Percentiles rank a stretch among this genome's conserved stretches.
Conservation (phyloP, 768 basidiomycete genomes). For the Psilocybe tampanensis region DNA sequence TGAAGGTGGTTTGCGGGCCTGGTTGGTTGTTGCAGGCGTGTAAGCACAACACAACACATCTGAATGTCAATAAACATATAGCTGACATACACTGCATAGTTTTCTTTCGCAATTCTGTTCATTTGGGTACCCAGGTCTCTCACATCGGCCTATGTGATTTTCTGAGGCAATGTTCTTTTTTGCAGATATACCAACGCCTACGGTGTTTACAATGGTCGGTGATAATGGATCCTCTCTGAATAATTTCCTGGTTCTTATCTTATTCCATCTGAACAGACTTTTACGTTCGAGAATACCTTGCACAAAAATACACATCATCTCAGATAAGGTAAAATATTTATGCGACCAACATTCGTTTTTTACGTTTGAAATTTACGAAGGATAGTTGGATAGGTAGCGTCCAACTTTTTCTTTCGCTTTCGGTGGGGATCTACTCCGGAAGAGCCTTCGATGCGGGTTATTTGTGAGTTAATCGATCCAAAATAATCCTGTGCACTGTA, state of each 20-base stretch:
- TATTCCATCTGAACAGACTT: slow-evolving; percentile 23
- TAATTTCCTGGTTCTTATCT: slow-evolving; percentile 13
- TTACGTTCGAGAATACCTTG: slow-evolving; percentile 32
- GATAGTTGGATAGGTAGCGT: slow-evolving; percentile 30
- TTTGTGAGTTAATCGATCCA: slow-evolving; percentile 19
- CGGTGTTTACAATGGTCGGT: slow-evolving; percentile 30
- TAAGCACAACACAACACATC: slow-evolving; percentile 29
- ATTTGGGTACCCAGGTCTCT: slow-evolving; percentile 36
- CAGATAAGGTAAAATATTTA: slow-evolving; percentile 26
- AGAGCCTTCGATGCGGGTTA: slow-evolving; percentile 29
- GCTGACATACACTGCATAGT: slow-evolving; percentile 20
- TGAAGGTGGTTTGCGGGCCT: slow-evolving; percentile 45
- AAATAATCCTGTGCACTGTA: neutral
- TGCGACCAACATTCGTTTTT: neutral
- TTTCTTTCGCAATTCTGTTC: slow-evolving; percentile 44
- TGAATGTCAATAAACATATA: neutral
- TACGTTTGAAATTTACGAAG: neutral
- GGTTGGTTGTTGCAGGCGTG: slow-evolving; percentile 47
- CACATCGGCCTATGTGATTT: neutral
- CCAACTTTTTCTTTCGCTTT: slow-evolving; percentile 25
- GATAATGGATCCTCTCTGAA: slow-evolving; percentile 8
- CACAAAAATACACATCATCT: slow-evolving; percentile 24
- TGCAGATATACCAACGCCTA: slow-evolving; percentile 31
- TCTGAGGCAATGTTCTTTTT: neutral
- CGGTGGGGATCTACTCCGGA: slow-evolving; percentile 24